Percentiles rank a stretch among this genome's conserved stretches.
Evolutionary conservation across 345 rosid genomes (phyloP).

Genomic region (Sapria himalayana): DNA sequence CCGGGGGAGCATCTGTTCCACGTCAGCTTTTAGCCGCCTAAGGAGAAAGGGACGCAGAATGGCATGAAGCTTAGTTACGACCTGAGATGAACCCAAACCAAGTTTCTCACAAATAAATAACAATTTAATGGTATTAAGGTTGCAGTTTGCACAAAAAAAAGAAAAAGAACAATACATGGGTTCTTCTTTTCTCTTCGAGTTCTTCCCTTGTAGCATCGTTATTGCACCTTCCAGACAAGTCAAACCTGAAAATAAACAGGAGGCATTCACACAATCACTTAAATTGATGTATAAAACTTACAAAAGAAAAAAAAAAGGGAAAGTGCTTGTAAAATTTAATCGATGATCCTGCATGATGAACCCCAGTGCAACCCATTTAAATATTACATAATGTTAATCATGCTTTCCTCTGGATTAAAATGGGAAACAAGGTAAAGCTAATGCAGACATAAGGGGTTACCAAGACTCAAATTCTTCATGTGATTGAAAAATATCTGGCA

Average conservation of each 20-base stretch:
- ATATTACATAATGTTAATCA: no score
- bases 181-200: slow-evolving; percentile 58
- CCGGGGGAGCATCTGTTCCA: slow-evolving; percentile 69
- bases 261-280: neutral
- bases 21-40: slow-evolving; percentile 83
- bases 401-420: neutral
- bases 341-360: no score
- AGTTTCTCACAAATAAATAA: slow-evolving; percentile 4
- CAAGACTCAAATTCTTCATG: slow-evolving; percentile 94
- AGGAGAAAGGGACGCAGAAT: slow-evolving; percentile 92
- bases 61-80: slow-evolving; percentile 78
- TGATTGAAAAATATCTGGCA: slow-evolving; percentile 85
- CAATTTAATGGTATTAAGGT: slow-evolving; percentile 1
- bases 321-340: no score
- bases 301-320: neutral
- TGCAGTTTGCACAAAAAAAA: slow-evolving; percentile 1
- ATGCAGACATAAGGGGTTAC: slow-evolving; percentile 25
- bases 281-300: neutral
- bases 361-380: no score
- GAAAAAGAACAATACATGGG: slow-evolving; percentile 37
- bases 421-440: neutral
- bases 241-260: slow-evolving; percentile 39
- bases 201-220: slow-evolving; percentile 35
- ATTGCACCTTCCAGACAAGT: slow-evolving; percentile 45
- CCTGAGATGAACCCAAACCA: slow-evolving; percentile 20